A percentile compares a stretch with the other conserved stretches of the same genome.
Evolutionary conservation across 139 green algal genomes (phyloP).

Genomic region (Pleodorina starrii): DNA sequence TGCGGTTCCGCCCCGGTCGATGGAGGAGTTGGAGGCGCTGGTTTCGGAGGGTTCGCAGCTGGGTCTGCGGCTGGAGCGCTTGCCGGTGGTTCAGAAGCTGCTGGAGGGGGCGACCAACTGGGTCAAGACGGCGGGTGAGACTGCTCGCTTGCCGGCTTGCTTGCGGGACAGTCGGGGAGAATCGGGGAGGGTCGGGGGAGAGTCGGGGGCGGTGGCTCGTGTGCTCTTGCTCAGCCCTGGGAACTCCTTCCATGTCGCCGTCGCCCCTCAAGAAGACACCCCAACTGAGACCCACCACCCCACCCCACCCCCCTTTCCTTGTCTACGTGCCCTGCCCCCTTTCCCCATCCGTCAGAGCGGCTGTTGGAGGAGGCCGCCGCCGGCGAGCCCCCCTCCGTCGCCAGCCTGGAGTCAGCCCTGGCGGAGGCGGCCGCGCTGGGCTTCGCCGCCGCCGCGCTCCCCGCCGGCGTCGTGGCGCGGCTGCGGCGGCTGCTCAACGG

Average conservation of each 20-base stretch:
- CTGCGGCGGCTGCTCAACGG: neutral
- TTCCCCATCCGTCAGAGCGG: too few species aligned
- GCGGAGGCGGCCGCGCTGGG: slow-evolving; percentile 20
- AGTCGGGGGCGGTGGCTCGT: too few species aligned
- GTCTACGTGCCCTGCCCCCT: too few species aligned
- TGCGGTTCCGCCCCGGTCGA: neutral
- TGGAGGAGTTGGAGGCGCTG: slow-evolving; percentile 68
- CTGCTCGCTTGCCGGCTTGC: too few species aligned
- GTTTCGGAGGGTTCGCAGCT: slow-evolving; percentile 54
- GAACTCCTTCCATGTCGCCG: too few species aligned
- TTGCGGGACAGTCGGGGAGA: too few species aligned
- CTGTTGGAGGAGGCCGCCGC: neutral
- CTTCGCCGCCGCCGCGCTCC: neutral
- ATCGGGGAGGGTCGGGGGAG: too few species aligned
- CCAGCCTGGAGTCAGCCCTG: neutral
- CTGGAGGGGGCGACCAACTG: slow-evolving; percentile 36
- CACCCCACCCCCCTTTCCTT: neutral
- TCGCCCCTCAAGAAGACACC: too few species aligned
- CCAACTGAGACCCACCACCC: neutral
- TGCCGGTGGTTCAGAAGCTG: slow-evolving; percentile 53
- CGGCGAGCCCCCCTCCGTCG: neutral
- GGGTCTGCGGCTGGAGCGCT: slow-evolving; percentile 48
- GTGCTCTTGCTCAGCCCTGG: too few species aligned
- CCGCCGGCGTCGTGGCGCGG: neutral
- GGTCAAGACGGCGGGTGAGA: slow-evolving; percentile 11